phyloP scores from a whole-genome alignment of 768 basidiomycete genomes.

The Boletus sensibilis region DNA sequence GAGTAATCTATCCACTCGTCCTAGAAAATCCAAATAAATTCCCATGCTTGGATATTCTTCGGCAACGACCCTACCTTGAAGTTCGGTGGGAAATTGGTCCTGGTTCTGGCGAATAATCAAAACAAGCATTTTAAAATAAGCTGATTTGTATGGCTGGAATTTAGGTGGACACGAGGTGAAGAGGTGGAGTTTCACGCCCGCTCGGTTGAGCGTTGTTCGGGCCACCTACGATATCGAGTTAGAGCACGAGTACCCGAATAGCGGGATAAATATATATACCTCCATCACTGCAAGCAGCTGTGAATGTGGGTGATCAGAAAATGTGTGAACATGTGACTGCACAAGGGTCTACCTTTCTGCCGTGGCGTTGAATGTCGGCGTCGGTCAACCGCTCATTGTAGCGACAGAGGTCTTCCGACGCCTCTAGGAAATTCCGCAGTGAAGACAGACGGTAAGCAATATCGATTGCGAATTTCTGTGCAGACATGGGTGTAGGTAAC shows the following conservation, averaged over 20 bases:
- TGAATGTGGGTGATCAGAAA: conserved; percentile 6
- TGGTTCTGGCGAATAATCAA: conserved; percentile 38
- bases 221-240: conserved; percentile 38
- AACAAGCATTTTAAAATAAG: conserved; percentile 49
- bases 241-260: background rate
- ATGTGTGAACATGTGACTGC: background rate
- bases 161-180: conserved; percentile 46
- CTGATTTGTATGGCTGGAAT: conserved; percentile 42
- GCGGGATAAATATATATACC: conserved; percentile 37
- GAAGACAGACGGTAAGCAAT: conserved; percentile 32
- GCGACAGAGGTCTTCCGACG: conserved; percentile 26
- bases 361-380: conserved; percentile 23
- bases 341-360: conserved; percentile 26
- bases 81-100: conserved; percentile 23
- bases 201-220: conserved; percentile 43
- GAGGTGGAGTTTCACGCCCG: conserved; percentile 43
- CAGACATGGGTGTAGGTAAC: conserved; percentile 14
- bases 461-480: conserved; percentile 31
- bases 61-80: conserved; percentile 23
- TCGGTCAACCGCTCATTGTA: conserved; percentile 19
- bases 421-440: conserved; percentile 29
- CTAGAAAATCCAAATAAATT: conserved; percentile 16
- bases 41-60: background rate
- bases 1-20: conserved; percentile 33
- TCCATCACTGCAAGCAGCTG: conserved; percentile 52